Percentiles rank a stretch among this genome's conserved stretches.
Evolutionary conservation across 2,329 filamentous ascomycete genomes (phyloP).

Genomic region (Alternaria longipes): DNA sequence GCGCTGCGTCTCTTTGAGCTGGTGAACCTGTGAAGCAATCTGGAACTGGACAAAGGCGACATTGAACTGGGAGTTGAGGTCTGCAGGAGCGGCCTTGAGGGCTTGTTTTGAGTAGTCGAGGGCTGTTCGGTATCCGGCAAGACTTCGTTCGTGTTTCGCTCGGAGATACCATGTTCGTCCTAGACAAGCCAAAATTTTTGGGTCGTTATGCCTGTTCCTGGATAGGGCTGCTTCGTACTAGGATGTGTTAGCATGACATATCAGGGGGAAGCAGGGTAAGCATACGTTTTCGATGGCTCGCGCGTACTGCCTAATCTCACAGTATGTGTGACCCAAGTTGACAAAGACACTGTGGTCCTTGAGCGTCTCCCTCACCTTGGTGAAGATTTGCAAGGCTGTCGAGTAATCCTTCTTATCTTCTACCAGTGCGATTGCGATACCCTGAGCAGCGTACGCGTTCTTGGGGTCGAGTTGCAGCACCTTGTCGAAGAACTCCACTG

Average conservation of each 20-base stretch:
- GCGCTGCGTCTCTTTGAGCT: constrained; percentile 77
- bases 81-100: constrained; percentile 79
- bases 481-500: constrained; percentile 98
- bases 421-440: constrained; percentile 90
- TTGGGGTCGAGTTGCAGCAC: constrained; percentile 91
- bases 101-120: constrained; percentile 74
- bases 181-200: constrained; percentile 82
- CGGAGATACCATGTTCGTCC: constrained; percentile 87
- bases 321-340: constrained; percentile 92
- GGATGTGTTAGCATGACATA: constrained; percentile 19
- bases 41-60: constrained; percentile 98
- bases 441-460: constrained; percentile 96
- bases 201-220: constrained; percentile 80
- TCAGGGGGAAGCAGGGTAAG: constrained; percentile 5
- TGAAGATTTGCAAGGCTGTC: constrained; percentile 83
- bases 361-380: constrained; percentile 88
- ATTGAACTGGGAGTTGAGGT: constrained; percentile 95
- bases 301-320: constrained; percentile 86
- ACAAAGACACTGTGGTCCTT: constrained; percentile 88
- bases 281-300: constrained; percentile 84
- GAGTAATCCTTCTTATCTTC: constrained; percentile 93
- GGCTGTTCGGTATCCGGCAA: constrained; percentile 70
- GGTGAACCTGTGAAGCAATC: constrained; percentile 82
- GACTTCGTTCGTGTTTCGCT: constrained; percentile 73
- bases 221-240: constrained; percentile 85